Percentiles rank a stretch among this genome's conserved stretches.
Conservation (phyloP, 495 filamentous ascomycete species). For the Podospora bellae-mahoneyi region DNA sequence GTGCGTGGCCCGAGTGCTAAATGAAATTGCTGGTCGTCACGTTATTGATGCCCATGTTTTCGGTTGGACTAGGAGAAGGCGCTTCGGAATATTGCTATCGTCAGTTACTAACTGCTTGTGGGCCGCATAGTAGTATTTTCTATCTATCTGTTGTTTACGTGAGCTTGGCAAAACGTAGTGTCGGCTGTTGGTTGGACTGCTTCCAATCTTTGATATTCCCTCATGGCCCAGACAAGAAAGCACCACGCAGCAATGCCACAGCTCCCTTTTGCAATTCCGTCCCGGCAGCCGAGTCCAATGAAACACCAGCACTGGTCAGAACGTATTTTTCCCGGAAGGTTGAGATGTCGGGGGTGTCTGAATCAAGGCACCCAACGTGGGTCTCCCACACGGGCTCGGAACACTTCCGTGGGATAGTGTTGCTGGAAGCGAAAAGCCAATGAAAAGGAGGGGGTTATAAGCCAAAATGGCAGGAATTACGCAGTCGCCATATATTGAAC, state of each 20-base stretch:
- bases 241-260: neutral
- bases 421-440: neutral
- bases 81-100: neutral
- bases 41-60: no score
- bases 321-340: neutral
- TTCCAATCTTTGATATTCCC: neutral
- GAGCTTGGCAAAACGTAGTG: neutral
- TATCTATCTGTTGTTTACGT: neutral
- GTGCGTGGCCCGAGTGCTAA: neutral
- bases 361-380: conserved; percentile 5
- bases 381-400: neutral
- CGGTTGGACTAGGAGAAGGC: neutral
- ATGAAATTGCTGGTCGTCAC: neutral
- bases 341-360: neutral
- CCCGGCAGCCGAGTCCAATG: neutral
- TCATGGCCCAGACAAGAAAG: neutral
- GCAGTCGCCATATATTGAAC: neutral
- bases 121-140: neutral
- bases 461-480: neutral
- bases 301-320: neutral
- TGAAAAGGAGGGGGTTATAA: neutral
- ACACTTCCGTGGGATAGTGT: conserved; percentile 4
- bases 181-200: neutral
- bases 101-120: neutral
- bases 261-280: neutral